Conservation (phyloP, 768 basidiomycete genomes). For the Leccinum broughii region DNA sequence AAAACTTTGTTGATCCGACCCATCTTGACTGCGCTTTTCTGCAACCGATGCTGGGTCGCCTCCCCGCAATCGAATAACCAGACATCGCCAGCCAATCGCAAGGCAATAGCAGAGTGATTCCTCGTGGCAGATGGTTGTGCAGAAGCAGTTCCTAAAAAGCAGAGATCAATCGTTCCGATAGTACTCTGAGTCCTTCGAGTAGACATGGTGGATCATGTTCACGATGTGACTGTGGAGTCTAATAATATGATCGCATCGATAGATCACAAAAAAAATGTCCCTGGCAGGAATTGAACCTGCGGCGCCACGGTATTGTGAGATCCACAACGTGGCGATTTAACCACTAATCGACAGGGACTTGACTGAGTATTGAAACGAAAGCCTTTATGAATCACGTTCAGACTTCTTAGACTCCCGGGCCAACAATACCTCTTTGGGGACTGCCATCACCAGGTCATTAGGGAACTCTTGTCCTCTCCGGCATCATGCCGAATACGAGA, state of each 20-base stretch:
- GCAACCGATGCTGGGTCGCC: conserved; percentile 77
- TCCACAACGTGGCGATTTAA: conserved; percentile 45
- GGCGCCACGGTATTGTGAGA: conserved; percentile 36
- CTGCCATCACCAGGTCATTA: neutral
- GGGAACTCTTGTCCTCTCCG: neutral
- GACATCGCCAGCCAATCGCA: conserved; percentile 66
- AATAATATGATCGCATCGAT: no score
- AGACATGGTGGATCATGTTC: conserved; percentile 13
- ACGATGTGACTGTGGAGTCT: no score
- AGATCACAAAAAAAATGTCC: conserved; percentile 26
- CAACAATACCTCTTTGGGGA: no score
- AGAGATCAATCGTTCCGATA: conserved; percentile 50
- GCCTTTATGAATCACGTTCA: no score
- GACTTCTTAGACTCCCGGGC: no score
- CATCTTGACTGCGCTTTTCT: conserved; percentile 74
- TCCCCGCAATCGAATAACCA: conserved; percentile 90
- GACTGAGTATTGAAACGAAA: neutral
- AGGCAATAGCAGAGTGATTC: conserved; percentile 72
- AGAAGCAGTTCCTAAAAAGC: conserved; percentile 81
- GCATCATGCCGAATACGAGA: conserved; percentile 18
- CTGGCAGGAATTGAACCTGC: conserved; percentile 39
- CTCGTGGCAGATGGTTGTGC: conserved; percentile 78
- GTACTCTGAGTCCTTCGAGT: conserved; percentile 10
- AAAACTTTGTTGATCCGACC: conserved; percentile 81
- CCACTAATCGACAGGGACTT: conserved; percentile 45